Evolutionary conservation across 371 early-diverging fungal species (phyloP), one percentile per base, ranked within the genome.

Genomic region (Apophysomyces trapeziformis): DNA sequence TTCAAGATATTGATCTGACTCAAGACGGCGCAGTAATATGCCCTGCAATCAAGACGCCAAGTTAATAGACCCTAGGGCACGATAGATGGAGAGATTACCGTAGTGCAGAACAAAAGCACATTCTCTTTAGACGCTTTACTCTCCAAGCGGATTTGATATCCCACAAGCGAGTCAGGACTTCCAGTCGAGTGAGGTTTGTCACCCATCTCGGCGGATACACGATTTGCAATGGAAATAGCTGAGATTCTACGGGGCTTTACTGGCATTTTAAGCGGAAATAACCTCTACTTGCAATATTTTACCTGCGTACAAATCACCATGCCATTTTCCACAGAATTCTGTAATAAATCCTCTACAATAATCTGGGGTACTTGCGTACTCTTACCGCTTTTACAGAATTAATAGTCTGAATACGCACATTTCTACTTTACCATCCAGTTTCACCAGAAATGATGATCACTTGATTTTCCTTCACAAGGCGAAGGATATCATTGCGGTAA

Each of bases 361-460:
- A 90, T 94, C 75, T 95, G 95, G 12, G 96, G 96, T 3, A 95
- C 86, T 72, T 95, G 96, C 4, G 95, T 95, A 67, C 93, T 95
- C 80, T 97, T 98, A 58, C 98, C 98, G 64, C 93, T 50, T 12
- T 35, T 32, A 47, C 26, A 8, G 7, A 59, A 35, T 18, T 6
- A 47, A 50, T 12, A 37, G 38, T 46, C 4, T 7, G 26, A 14
- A 7, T 7, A 16, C 9, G 21, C 43, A 32, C 14, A 12, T 57
- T 11, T 66, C 66, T 39, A 75, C 45, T 14, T 68, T 65, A 64
- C 74, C 78, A 93, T 45, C 99, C 99, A 3, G 99, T 97, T 60
- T 92, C 95, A 14, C 97, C 99, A 7, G 89, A 80, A 14, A 98
- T 75, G 46, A 97, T 85, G n/a, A 89, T 69, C 3, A 94, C 89